Evolutionary conservation across 2,329 filamentous ascomycete species (phyloP), one percentile per base, ranked within the genome.

Genomic region (Aspergillus tamarii): DNA sequence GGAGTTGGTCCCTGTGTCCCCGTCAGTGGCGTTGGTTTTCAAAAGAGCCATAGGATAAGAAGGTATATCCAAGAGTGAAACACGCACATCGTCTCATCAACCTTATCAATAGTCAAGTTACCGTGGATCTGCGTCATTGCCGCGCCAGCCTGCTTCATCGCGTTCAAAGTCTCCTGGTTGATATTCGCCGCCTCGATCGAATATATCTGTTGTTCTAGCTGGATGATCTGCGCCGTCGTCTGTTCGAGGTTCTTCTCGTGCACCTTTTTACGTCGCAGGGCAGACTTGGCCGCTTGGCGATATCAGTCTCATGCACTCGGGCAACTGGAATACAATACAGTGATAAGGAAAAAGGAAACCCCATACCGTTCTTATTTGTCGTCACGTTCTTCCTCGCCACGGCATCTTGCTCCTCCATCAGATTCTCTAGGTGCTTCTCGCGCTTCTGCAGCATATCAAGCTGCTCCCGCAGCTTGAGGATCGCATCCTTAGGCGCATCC

Each of bases 101-200:
- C 94, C 82, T 96, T 95, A 73, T 97, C 93, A 67, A 95, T 91
- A 56, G 92, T 97, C 69, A 98, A 88, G 68, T 91, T 91, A 72
- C 89, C 90, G 77, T 98, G 93, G 72, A 99, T 99, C 68, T 90
- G 84, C 83, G 94, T 91, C 94, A 99, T 98, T 41, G 94, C 95
- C 65, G 89, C 83, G 69, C 92, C 89, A 12, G 95, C 94, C 76
- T 90, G 90, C 87, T 96, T 90, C 93, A 99, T 97, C 9, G 94
- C 94, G 70, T 90, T 87, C 68, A 98, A 84, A 14, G 95, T 99
- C 84, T 97, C 94, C 81, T 94, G 90, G 85, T 99, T 99, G 84
- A 99, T 97, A 78, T 98, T 99, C 66, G 95, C 95, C 55, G 94
- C 93, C 81, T 99, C 95, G 83, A 99, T 98, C 64, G 92, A 90